A percentile compares a stretch with the other conserved stretches of the same genome.
Conservation (phyloP, 495 filamentous ascomycete species). For the Staphylotrichum longicolle region DNA sequence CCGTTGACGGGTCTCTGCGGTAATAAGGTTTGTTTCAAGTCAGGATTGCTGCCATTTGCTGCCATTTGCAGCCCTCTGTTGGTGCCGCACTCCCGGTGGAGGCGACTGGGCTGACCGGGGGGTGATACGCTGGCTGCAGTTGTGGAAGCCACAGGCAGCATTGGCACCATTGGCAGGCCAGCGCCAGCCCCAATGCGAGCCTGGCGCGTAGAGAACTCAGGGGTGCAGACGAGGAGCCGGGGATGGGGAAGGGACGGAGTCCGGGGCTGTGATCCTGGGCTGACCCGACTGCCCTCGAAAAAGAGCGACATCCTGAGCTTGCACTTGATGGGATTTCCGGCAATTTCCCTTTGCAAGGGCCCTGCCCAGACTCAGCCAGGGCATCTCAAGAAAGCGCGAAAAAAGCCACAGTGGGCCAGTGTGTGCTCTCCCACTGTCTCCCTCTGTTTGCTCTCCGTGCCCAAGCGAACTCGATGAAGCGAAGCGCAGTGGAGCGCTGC, state of each 20-base stretch:
- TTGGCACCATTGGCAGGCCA: not conserved
- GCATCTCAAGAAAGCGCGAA: too few relatives aligned
- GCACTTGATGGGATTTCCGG: not conserved
- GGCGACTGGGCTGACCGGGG: conserved; percentile 11
- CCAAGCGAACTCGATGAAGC: too few relatives aligned
- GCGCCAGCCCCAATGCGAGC: not conserved
- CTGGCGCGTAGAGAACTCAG: conserved; percentile 1
- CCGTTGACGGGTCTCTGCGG: not conserved
- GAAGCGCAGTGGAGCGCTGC: too few relatives aligned
- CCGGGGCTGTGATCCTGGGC: conserved; percentile 5
- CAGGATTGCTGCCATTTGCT: not conserved
- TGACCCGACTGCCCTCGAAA: not conserved
- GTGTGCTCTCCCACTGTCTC: too few relatives aligned
- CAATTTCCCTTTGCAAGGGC: not conserved
- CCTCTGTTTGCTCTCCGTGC: too few relatives aligned
- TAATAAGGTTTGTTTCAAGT: conserved; percentile 8
- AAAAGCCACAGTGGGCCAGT: too few relatives aligned
- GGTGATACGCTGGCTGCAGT: conserved; percentile 16
- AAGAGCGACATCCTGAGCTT: not conserved
- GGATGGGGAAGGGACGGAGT: not conserved
- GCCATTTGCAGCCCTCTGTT: not conserved
- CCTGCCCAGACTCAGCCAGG: not conserved
- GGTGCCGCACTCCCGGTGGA: not conserved
- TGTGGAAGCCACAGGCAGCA: too few relatives aligned
- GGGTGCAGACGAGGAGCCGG: not conserved